Base-by-base conservation (phyloP, 2,329 filamentous ascomycete genomes). In the Helicocarpus griseus region DNA sequence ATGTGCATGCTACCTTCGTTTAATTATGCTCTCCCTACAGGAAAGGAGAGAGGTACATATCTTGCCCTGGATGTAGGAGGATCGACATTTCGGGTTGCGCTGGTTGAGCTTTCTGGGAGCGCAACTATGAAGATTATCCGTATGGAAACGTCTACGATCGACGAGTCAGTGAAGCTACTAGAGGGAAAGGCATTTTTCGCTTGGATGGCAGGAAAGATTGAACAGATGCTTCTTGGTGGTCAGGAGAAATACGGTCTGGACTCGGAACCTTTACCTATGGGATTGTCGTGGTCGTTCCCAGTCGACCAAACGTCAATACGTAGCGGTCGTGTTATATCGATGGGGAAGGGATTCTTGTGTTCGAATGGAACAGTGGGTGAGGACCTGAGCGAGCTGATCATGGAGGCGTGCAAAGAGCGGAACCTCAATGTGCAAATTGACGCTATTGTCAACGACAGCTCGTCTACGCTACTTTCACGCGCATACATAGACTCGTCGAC, bases 1-100 rank as follows among this genome's bases (percentile, higher is more conserved):
- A 76, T 78, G 53, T 81, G 77, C 66, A 84, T 85, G 81, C 69
- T 84, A 50, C 81, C 81, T 2, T 84, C 81, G 4, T 83, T 81
- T 67, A 81, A 78, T 62, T 74, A 82, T 61, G 77, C 76, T 17
- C 69, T 84, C 5, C 81, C 81, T 1, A 77, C 75, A 4, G 81
- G 81, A 4, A 63, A 72, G 45, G 81, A 85, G 63, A 71, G 66
- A 46, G 81, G 81, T 7, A 79, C 79, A 13, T 82, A 76, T 60
- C 67, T 85, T 33, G 79, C 80, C 4, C 68, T 85, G 53, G 81
- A 85, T 60, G 79, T 84, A 19, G 81, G 81, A 29, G 81, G 81
- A n/a, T 83, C 81, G 14, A 84, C 80, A 1, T 81, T 84, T 59
- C 76, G 81, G 7, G 75, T 83, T 36, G 81, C 80, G 24, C 65